Conservation (phyloP, 1,284 basidiomycete species). For the Ceratobasidium sp. region DNA sequence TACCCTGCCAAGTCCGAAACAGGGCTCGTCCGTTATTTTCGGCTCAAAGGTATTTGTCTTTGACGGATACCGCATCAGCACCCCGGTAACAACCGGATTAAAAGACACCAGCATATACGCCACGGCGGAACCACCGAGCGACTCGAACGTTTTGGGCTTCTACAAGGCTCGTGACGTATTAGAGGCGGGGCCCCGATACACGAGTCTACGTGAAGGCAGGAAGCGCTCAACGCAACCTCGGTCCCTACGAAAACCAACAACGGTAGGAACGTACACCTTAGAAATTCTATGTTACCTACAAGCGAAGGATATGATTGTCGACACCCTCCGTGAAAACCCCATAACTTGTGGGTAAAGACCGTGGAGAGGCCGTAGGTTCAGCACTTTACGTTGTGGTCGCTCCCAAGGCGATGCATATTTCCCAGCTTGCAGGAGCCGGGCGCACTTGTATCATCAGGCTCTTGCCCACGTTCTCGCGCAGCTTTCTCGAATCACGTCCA, state of each 20-base stretch:
- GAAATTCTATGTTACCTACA: not conserved
- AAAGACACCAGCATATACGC: too few relatives aligned
- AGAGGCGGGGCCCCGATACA: constrained; percentile 12
- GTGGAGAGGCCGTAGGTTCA: not conserved
- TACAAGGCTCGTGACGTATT: not conserved
- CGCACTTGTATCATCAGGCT: not conserved
- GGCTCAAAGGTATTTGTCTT: not conserved
- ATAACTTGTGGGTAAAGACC: not conserved
- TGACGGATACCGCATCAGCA: not conserved
- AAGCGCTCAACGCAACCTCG: not conserved
- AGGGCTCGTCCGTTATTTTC: not conserved
- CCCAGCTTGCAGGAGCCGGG: not conserved
- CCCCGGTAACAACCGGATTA: not conserved
- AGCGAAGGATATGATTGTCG: constrained; percentile 1
- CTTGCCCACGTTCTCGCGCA: not conserved
- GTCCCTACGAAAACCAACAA: constrained; percentile 11
- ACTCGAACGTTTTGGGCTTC: too few relatives aligned
- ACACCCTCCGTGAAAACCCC: not conserved
- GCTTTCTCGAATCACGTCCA: not conserved
- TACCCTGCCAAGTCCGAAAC: not conserved
- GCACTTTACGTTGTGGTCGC: not conserved
- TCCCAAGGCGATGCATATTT: not conserved
- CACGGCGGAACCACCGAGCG: not conserved
- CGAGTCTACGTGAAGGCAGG: constrained; percentile 21
- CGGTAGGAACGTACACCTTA: not conserved